Conservation (phyloP, 352 stramenopile species). For the Elongisporangium undulatum region DNA sequence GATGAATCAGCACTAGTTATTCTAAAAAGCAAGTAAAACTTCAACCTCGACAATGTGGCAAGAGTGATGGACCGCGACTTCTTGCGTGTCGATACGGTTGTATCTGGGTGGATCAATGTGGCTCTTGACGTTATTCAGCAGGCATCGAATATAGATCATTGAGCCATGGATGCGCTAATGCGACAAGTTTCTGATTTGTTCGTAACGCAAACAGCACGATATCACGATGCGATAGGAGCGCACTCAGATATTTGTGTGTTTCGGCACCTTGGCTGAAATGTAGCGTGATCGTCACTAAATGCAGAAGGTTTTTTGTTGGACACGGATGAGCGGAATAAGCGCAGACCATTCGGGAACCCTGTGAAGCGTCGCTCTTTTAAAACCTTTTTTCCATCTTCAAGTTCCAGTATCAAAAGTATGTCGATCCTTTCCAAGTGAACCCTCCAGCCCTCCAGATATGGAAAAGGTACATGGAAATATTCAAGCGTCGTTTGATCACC, state of each 20-base stretch:
- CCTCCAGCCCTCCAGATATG: not conserved
- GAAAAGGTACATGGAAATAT: not conserved
- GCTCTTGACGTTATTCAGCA: not conserved
- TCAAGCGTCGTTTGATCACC: not conserved
- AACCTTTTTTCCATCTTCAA: not conserved
- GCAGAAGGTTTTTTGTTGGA: not conserved
- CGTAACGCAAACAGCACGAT: not conserved
- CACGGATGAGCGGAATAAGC: not conserved
- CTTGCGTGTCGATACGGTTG: not conserved
- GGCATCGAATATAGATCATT: not conserved
- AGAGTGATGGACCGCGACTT: not conserved
- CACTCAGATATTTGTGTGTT: not conserved
- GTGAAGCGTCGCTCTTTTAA: not conserved
- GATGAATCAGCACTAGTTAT: not conserved
- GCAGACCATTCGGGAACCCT: not conserved
- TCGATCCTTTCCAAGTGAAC: not conserved
- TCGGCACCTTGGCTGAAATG: no score
- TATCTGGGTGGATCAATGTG: not conserved
- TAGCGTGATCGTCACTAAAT: not conserved
- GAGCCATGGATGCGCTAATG: not conserved
- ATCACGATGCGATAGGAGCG: not conserved
- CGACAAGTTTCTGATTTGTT: not conserved
- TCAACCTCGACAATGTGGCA: not conserved
- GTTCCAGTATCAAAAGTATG: not conserved
- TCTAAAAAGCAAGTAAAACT: not conserved